Conservation (phyloP, 371 early-diverging fungal species). For the Funneliformis caledonium region DNA sequence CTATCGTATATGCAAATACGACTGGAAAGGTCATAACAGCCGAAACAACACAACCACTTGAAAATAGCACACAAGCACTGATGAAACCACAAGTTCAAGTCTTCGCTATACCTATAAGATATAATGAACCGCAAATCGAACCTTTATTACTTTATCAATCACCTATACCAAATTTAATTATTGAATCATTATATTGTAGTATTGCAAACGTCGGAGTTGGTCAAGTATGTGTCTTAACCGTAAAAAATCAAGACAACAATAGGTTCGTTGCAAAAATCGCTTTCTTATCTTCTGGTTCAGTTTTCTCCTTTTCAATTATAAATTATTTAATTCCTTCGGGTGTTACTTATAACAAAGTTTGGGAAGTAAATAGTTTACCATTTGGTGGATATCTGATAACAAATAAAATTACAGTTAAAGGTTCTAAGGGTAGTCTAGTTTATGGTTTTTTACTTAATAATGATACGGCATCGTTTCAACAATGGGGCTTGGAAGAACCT, state of each 20-base stretch:
- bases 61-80: no score
- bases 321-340: not conserved
- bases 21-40: not conserved
- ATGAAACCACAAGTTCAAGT: not conserved
- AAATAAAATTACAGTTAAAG: not conserved
- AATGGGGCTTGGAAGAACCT: not conserved
- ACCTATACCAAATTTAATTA: not conserved
- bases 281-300: constrained; percentile 14
- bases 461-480: no score
- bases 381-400: not conserved
- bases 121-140: not conserved
- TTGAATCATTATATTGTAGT: not conserved
- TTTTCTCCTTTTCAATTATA: not conserved
- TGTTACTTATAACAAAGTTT: no score
- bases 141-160: constrained; percentile 3
- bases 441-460: constrained; percentile 7
- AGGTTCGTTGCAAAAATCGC: no score
- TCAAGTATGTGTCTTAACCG: no score
- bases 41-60: no score
- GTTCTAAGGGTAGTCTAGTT: not conserved
- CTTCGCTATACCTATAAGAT: not conserved
- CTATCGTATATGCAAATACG: not conserved
- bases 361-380: not conserved
- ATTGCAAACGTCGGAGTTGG: not conserved
- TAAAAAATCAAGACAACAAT: no score